A percentile compares a stretch with the other conserved stretches of the same genome.
Evolutionary conservation across 108 stramenopile genomes (phyloP).

Genomic region (Cyclotella kingstonii): DNA sequence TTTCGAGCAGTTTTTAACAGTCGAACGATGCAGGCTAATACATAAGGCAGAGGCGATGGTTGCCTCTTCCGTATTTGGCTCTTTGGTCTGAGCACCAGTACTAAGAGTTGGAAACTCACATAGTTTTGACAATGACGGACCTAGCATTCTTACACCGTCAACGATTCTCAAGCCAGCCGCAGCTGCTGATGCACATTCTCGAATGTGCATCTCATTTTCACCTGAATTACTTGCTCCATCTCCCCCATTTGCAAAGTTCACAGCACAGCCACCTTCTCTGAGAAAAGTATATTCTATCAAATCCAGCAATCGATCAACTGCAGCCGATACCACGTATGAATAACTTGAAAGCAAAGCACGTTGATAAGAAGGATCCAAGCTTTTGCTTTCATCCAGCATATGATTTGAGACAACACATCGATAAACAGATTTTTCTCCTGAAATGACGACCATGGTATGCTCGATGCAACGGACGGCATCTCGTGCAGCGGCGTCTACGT

Average conservation of each 20-base stretch:
- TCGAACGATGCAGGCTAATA: constrained; percentile 85
- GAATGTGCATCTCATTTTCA: constrained; percentile 49
- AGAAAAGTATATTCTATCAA: constrained; percentile 85
- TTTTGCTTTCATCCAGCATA: constrained; percentile 15
- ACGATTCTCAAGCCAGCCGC: constrained; percentile 81
- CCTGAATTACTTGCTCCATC: constrained; percentile 15
- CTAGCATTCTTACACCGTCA: constrained; percentile 87
- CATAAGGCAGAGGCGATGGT: constrained; percentile 78
- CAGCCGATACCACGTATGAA: constrained; percentile 62
- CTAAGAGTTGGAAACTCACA: constrained; percentile 59
- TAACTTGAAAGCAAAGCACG: constrained; percentile 68
- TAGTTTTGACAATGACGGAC: constrained; percentile 82
- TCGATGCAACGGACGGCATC: constrained; percentile 87
- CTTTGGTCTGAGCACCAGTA: neutral
- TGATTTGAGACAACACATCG: constrained; percentile 62
- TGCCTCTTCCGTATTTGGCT: constrained; percentile 2
- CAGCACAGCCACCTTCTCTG: constrained; percentile 58
- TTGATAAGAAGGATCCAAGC: constrained; percentile 52
- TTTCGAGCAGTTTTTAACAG: constrained; percentile 80
- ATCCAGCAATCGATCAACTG: constrained; percentile 79
- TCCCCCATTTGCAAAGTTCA: constrained; percentile 10
- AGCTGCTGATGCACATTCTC: constrained; percentile 67
- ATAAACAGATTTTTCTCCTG: constrained; percentile 74
- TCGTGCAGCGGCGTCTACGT: constrained; percentile 72
- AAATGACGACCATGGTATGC: constrained; percentile 83